Evolutionary conservation across 257 asterid species (phyloP).

Genomic region (Echium plantagineum): DNA sequence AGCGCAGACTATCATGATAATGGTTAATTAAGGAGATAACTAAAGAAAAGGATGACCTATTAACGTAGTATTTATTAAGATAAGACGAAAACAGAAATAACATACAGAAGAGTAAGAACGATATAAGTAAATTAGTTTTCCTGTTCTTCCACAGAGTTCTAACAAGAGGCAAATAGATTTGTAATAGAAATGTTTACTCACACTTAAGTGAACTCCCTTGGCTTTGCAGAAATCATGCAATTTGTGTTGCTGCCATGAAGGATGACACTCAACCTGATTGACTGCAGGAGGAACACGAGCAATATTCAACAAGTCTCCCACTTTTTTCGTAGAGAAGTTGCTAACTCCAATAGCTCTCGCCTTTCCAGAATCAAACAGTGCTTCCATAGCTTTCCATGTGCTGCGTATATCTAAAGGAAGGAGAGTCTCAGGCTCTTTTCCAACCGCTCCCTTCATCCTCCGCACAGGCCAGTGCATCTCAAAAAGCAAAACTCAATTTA

Average conservation of each 20-base stretch:
- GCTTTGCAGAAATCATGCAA: conserved; percentile 2
- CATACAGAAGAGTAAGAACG: no score
- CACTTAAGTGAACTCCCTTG: conserved; percentile 7
- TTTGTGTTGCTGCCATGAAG: conserved; percentile 10
- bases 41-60: no score
- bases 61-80: no score
- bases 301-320: conserved; percentile 4
- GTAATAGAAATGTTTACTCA: background rate
- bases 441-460: conserved; percentile 32
- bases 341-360: conserved; percentile 12
- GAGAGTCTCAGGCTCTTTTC: conserved; percentile 23
- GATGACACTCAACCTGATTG: conserved; percentile 8
- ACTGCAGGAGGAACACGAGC: conserved; percentile 14
- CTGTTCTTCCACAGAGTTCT: no score
- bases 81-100: no score
- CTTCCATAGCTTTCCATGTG: conserved; percentile 10
- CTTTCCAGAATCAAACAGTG: conserved; percentile 3
- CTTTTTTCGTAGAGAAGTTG: conserved; percentile 9
- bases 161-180: no score
- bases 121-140: no score
- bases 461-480: conserved; percentile 61
- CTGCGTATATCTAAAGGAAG: conserved; percentile 31
- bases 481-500: background rate
- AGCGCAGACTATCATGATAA: no score
- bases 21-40: no score